phyloP scores from a whole-genome alignment of 495 filamentous ascomycete genomes.

The Xanthoparmelia taractica region DNA sequence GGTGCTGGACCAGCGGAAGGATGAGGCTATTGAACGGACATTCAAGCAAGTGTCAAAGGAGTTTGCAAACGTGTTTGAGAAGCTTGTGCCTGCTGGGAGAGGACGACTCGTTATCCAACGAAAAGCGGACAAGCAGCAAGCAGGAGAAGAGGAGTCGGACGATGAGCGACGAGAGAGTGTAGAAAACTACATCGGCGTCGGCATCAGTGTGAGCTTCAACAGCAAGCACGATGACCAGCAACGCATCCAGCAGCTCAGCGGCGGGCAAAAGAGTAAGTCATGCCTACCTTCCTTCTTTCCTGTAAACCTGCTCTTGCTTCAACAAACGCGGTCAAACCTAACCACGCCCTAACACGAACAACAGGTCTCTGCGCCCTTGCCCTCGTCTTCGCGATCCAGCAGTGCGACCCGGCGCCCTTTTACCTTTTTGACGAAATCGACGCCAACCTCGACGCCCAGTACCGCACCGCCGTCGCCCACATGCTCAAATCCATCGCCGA shows the following conservation, averaged over 20 bases:
- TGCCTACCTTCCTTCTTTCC: slow-evolving; percentile 9
- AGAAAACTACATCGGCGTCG: slow-evolving; percentile 94
- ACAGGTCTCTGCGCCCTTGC: slow-evolving; percentile 87
- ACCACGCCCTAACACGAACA: slow-evolving; percentile 11
- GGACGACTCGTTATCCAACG: slow-evolving; percentile 90
- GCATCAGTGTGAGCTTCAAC: slow-evolving; percentile 98
- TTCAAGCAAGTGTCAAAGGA: slow-evolving; percentile 96
- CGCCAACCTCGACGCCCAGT: slow-evolving; percentile 95
- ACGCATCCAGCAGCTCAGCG: slow-evolving; percentile 90
- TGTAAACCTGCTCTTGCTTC: too few relatives aligned
- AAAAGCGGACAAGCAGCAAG: slow-evolving; percentile 62
- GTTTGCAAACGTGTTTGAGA: slow-evolving; percentile 87
- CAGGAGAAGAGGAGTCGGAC: slow-evolving; percentile 57
- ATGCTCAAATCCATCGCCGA: slow-evolving; percentile 72
- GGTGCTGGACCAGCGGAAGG: slow-evolving; percentile 89
- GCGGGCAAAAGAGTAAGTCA: slow-evolving; percentile 88
- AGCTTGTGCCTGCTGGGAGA: slow-evolving; percentile 86
- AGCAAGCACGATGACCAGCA: slow-evolving; percentile 98
- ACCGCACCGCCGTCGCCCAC: slow-evolving; percentile 85
- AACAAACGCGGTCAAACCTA: too few relatives aligned
- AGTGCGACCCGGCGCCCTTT: slow-evolving; percentile 94
- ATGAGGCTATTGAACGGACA: slow-evolving; percentile 86
- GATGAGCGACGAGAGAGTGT: slow-evolving; percentile 56
- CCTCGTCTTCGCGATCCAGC: slow-evolving; percentile 97
- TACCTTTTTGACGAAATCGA: slow-evolving; percentile 99